Conservation (phyloP, 805 yeast species). For the Pichia ethanolica region DNA sequence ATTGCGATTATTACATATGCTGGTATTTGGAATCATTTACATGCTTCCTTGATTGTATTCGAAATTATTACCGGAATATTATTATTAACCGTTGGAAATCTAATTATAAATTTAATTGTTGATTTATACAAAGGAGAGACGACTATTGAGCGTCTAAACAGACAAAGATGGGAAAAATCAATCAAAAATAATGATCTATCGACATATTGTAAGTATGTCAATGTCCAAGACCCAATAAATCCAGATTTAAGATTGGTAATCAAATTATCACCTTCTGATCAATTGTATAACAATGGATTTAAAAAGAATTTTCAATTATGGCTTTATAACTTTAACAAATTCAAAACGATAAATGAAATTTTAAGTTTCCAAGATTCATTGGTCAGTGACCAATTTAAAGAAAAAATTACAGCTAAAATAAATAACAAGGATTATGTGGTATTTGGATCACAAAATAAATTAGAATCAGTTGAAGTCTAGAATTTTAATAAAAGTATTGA, state of each 20-base stretch:
- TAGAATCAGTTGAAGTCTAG: conserved; percentile 4
- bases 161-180: conserved; percentile 22
- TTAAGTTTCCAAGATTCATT: conserved; percentile 24
- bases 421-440: conserved; percentile 20
- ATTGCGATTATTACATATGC: conserved; percentile 28
- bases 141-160: conserved; percentile 7
- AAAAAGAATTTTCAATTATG: conserved; percentile 28
- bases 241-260: conserved; percentile 33
- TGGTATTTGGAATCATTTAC: conserved; percentile 8
- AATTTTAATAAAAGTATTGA: not conserved
- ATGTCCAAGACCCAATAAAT: conserved; percentile 29
- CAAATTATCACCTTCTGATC: conserved; percentile 24
- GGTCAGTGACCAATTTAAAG: conserved; percentile 20
- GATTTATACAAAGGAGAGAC: conserved; percentile 41
- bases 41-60: conserved; percentile 24
- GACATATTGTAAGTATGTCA: conserved; percentile 33
- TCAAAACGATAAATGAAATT: conserved; percentile 9
- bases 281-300: conserved; percentile 33
- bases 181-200: conserved; percentile 3
- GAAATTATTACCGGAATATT: conserved; percentile 39
- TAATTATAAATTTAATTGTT: conserved; percentile 37
- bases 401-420: conserved; percentile 19
- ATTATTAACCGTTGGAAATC: conserved; percentile 34
- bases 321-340: conserved; percentile 19
- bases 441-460: conserved; percentile 16